Conservation (phyloP, 1,139 yeast genomes). For the Geotrichum carabidarum region DNA sequence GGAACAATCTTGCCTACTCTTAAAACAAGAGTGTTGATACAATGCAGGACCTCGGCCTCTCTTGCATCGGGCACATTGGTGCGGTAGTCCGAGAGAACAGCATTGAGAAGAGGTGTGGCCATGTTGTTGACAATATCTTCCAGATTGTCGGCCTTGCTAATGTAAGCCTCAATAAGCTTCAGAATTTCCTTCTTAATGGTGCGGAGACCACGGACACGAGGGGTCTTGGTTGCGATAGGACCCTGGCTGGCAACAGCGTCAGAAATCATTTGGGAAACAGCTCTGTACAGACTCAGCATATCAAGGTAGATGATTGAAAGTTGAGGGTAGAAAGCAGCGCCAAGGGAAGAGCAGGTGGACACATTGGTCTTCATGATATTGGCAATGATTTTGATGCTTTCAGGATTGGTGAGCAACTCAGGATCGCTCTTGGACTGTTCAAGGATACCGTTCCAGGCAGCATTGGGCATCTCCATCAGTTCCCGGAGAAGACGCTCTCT, state of each 20-base stretch:
- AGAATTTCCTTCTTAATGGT: constrained; percentile 92
- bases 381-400: constrained; percentile 86
- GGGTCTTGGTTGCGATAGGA: constrained; percentile 89
- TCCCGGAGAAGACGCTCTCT: constrained; percentile 72
- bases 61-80: constrained; percentile 92
- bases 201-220: constrained; percentile 89
- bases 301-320: constrained; percentile 81
- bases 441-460: constrained; percentile 90
- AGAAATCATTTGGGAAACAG: constrained; percentile 83
- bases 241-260: constrained; percentile 79
- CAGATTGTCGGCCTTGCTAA: constrained; percentile 78
- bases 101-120: constrained; percentile 75
- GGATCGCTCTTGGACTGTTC: constrained; percentile 84
- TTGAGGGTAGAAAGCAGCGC: constrained; percentile 87
- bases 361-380: constrained; percentile 93
- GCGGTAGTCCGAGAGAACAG: constrained; percentile 85
- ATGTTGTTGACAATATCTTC: constrained; percentile 81
- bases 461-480: constrained; percentile 85
- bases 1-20: constrained; percentile 87
- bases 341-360: constrained; percentile 86
- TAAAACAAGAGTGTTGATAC: constrained; percentile 84
- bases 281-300: constrained; percentile 82
- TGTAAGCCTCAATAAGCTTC: constrained; percentile 81
- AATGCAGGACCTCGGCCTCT: constrained; percentile 93
- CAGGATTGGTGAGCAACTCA: constrained; percentile 69